Conservation (phyloP, 148 eudicot genomes). For the Rhododendron molle region DNA sequence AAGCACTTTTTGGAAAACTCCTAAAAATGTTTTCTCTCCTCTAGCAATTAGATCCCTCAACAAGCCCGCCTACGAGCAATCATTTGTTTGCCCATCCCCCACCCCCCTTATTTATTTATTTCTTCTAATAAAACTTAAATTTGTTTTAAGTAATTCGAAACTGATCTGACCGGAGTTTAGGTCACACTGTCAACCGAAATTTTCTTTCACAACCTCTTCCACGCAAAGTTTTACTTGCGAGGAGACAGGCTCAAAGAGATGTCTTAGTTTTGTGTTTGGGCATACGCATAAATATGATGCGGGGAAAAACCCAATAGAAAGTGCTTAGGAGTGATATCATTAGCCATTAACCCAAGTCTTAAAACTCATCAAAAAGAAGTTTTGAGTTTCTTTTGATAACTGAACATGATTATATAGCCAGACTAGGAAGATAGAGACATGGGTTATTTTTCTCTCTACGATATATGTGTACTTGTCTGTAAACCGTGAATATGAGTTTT, state of each 20-base stretch:
- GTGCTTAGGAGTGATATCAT: background rate
- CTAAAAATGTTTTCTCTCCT: background rate
- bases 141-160: background rate
- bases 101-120: too few species aligned
- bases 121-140: background rate
- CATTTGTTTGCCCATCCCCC: background rate
- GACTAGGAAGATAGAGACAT: too few species aligned
- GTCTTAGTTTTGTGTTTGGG: background rate
- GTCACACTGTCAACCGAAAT: background rate
- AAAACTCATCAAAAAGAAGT: background rate
- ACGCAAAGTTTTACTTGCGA: background rate
- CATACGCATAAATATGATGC: background rate
- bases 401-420: too few species aligned
- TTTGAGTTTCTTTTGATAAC: too few species aligned
- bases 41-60: background rate
- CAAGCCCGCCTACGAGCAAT: slow-evolving; percentile 13
- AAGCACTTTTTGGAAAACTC: background rate
- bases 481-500: background rate
- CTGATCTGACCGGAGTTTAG: background rate
- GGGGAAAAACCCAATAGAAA: background rate
- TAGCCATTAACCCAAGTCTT: background rate
- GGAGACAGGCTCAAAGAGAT: background rate
- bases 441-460: background rate
- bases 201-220: background rate
- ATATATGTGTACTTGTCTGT: background rate